Percentiles rank a stretch among this genome's conserved stretches.
phyloP scores from a whole-genome alignment of 805 yeast species.

The Kuraishia cidri region DNA sequence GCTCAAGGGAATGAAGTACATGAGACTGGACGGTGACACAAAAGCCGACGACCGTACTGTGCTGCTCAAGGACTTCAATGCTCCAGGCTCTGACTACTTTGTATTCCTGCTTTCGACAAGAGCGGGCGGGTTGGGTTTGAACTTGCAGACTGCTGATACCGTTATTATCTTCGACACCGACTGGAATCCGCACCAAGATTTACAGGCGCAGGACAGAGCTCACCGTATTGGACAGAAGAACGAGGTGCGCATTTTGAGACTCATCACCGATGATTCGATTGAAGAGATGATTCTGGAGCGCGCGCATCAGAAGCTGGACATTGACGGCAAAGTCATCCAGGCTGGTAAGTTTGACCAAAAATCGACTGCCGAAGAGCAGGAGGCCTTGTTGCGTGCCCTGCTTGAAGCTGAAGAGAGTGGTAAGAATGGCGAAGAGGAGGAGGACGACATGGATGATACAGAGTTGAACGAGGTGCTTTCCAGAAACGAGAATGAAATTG shows the following conservation, averaged over 20 bases:
- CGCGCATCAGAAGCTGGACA: slow-evolving; percentile 76
- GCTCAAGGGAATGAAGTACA: slow-evolving; percentile 54
- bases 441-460: slow-evolving; percentile 57
- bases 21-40: slow-evolving; percentile 77
- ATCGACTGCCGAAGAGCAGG: slow-evolving; percentile 83
- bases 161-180: slow-evolving; percentile 82
- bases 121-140: slow-evolving; percentile 86
- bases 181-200: slow-evolving; percentile 90
- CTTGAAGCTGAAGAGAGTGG: slow-evolving; percentile 61
- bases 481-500: slow-evolving; percentile 53
- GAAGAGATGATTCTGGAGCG: slow-evolving; percentile 78
- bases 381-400: slow-evolving; percentile 62
- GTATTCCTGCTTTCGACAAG: slow-evolving; percentile 75
- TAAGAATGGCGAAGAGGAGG: slow-evolving; percentile 25
- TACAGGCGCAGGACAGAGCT: slow-evolving; percentile 87
- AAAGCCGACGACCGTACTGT: slow-evolving; percentile 78
- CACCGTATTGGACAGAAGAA: slow-evolving; percentile 87
- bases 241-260: slow-evolving; percentile 73
- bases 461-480: slow-evolving; percentile 69
- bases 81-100: slow-evolving; percentile 68
- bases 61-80: slow-evolving; percentile 67
- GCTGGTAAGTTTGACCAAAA: slow-evolving; percentile 88
- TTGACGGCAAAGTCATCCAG: slow-evolving; percentile 84
- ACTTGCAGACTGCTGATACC: slow-evolving; percentile 82
- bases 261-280: slow-evolving; percentile 74